phyloP scores from a whole-genome alignment of 2,329 filamentous ascomycete genomes.

The Pleomassaria siparia region DNA sequence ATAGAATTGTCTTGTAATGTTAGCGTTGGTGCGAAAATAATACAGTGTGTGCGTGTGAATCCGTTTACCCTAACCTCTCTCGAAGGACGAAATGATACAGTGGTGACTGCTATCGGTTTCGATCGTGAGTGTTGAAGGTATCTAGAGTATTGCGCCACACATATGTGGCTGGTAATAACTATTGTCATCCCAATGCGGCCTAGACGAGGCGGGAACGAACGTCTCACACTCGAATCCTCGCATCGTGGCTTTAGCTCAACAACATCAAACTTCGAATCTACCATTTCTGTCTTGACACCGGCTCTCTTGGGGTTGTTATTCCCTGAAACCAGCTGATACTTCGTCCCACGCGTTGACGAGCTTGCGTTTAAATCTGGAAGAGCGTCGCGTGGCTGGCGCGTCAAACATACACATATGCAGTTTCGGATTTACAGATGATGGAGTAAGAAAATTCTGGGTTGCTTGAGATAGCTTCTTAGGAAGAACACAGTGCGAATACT shows the following conservation, averaged over 20 bases:
- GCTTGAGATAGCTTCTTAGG: conserved; percentile 6
- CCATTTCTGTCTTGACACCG: not conserved
- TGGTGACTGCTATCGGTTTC: too few relatives aligned
- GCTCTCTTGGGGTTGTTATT: not conserved
- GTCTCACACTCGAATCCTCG: conserved; percentile 12
- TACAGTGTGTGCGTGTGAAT: too few relatives aligned
- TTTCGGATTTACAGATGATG: conserved; percentile 6
- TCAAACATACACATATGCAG: not conserved
- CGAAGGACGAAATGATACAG: too few relatives aligned
- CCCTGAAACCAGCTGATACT: not conserved
- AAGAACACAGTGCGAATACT: not conserved
- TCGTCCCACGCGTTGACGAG: not conserved
- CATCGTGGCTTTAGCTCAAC: conserved; percentile 18
- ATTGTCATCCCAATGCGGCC: conserved; percentile 3
- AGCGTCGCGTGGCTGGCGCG: conserved; percentile 4
- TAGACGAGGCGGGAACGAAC: conserved; percentile 1
- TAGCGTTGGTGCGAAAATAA: too few relatives aligned
- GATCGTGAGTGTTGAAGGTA: not conserved
- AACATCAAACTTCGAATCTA: conserved; percentile 2
- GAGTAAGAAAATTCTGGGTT: conserved; percentile 6
- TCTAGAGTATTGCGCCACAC: not conserved
- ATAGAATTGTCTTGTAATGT: too few relatives aligned
- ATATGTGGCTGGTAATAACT: not conserved
- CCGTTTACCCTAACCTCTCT: too few relatives aligned
- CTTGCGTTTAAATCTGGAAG: not conserved